These are phyloP conservation scores for Sporothrix schenckii DNA, from an alignment of 2,329 filamentous ascomycete genomes.

Conservation along the genomic window DNA sequence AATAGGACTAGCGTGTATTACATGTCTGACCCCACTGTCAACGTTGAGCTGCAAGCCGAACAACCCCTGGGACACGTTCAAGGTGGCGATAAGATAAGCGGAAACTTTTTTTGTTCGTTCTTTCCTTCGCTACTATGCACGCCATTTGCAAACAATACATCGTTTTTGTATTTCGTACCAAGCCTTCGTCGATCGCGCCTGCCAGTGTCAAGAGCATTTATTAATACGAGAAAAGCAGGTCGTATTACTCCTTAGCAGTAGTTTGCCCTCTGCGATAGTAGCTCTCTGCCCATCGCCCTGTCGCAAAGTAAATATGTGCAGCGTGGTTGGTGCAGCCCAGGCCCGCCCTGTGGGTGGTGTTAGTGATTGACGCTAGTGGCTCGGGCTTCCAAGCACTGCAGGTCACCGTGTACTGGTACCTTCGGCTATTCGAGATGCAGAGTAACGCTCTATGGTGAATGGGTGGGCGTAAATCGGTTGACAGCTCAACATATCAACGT, in stretches of 20 bases:
- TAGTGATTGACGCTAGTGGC: slow-evolving; percentile 12
- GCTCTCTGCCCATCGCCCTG: background rate
- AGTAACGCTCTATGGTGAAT: background rate
- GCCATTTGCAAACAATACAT: background rate
- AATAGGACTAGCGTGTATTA: slow-evolving; percentile 18
- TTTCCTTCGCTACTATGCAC: background rate
- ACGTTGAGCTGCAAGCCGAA: slow-evolving; percentile 32
- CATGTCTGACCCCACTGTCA: slow-evolving; percentile 30
- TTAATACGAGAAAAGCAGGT: too few species aligned
- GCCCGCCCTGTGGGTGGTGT: background rate
- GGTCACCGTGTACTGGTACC: slow-evolving; percentile 1
- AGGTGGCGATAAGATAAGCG: slow-evolving; percentile 35
- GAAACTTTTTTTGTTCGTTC: background rate
- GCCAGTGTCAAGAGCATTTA: background rate
- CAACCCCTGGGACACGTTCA: background rate
- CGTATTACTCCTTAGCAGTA: too few species aligned
- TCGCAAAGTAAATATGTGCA: slow-evolving; percentile 8
- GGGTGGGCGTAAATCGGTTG: background rate
- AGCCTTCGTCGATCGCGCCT: slow-evolving; percentile 9
- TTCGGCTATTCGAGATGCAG: slow-evolving; percentile 18
- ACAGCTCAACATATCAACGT: background rate
- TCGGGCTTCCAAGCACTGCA: background rate
- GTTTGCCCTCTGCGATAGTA: background rate
- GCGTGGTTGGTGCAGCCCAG: slow-evolving; percentile 20
- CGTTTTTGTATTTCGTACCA: background rate